Evolutionary conservation across 768 basidiomycete species (phyloP), one percentile per base, ranked within the genome.

Genomic region (Mycena crocata): DNA sequence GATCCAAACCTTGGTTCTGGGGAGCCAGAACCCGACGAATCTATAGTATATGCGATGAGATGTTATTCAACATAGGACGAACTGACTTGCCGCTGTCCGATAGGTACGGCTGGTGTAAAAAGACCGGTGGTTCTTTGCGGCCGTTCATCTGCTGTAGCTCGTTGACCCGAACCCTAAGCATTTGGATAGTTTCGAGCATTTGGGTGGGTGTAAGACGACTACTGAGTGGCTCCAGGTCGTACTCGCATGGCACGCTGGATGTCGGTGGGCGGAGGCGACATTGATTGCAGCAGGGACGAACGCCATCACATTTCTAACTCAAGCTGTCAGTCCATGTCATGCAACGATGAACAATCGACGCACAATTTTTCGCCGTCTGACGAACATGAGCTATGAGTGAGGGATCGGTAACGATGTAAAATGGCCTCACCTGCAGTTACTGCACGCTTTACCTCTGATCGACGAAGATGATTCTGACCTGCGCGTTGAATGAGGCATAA

Each of bases 361-460:
- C 12, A 57, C 56, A 19, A 45, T 46, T 46, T 57, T 57, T 14
- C 56, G 56, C 13, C 56, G 56, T 46, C 56, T 57, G 23, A 12
- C 8, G 14, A 32, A 13, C 4, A 31, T 32, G 9, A 46, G 12
- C 5, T 17, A 21, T 46, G 21, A 45, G 56, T 4, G 7, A 30
- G 23, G 10, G 6, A 39, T 17, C 3, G 6, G 15, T 19, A 1
- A 13, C n/a, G 44, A 44, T 23, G 24, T 40, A 3, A n/a, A 26
- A 5, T 26, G 23, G 28, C n/a, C 5, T 45, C 30, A 57, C 56
- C 31, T 42, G 44, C 56, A 57, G 32, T 57, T 57, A 13, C n/a
- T 46, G 32, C 56, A 57, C 23, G 42, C 56, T 24, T 57, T 45
- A 21, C 30, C 30, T 24, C 51, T 50, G n/a, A n/a, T n/a, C n/a